Percentiles rank a stretch among this genome's conserved stretches.
phyloP scores from a whole-genome alignment of 495 filamentous ascomycete genomes.

The Patellaria atrata region DNA sequence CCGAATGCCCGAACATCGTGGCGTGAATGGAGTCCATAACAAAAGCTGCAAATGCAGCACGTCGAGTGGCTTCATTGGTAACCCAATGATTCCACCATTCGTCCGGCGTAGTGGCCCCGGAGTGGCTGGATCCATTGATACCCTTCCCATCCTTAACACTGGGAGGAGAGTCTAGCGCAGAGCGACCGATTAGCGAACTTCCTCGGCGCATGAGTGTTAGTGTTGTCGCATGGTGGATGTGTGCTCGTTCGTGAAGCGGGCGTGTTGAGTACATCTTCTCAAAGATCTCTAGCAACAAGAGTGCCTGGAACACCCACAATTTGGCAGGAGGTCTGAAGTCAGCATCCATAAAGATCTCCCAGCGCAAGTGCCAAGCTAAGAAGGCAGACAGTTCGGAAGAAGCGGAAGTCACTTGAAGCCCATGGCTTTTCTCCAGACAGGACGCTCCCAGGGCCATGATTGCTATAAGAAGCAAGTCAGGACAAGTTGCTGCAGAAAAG shows the following conservation, averaged over 20 bases:
- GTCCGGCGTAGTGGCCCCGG: conserved; percentile 48
- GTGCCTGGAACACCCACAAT: conserved; percentile 92
- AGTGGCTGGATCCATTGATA: conserved; percentile 20
- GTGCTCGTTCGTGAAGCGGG: conserved; percentile 83
- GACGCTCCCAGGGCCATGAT: conserved; percentile 90
- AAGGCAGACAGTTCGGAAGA: conserved; percentile 72
- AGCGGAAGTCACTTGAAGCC: conserved; percentile 52
- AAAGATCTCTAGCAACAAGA: conserved; percentile 80
- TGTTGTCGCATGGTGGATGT: conserved; percentile 94
- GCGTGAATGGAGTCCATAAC: conserved; percentile 92
- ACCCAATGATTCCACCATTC: conserved; percentile 98
- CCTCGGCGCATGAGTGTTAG: conserved; percentile 91
- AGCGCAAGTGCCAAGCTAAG: conserved; percentile 79
- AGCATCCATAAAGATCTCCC: conserved; percentile 80
- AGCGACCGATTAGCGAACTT: conserved; percentile 80
- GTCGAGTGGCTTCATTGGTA: conserved; percentile 77
- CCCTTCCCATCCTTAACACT: conserved; percentile 52
- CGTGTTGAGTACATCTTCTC: conserved; percentile 95
- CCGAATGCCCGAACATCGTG: conserved; percentile 96
- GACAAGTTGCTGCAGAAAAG: conserved; percentile 74
- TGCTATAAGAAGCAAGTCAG: conserved; percentile 74
- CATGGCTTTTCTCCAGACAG: conserved; percentile 69
- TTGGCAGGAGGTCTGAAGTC: conserved; percentile 91
- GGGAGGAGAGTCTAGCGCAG: conserved; percentile 77
- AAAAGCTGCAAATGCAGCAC: conserved; percentile 89